phyloP scores from a whole-genome alignment of 225 moss, liverwort and hornwort genomes.

The Sphagnum tenellum region DNA sequence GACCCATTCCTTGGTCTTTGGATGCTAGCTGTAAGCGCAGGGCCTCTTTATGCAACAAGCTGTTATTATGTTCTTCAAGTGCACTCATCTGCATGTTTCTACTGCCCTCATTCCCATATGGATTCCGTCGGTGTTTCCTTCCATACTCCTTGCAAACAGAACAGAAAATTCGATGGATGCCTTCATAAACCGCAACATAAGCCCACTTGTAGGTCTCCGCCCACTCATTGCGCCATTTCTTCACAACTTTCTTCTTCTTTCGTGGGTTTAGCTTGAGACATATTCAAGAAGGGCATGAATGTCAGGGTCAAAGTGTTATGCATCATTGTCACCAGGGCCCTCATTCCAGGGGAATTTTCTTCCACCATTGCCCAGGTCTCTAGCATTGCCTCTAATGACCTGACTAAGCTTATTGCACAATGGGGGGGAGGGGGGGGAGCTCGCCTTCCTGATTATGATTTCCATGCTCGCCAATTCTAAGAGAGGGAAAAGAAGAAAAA shows the following conservation, averaged over 20 bases:
- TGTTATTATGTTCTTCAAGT: slow-evolving; percentile 54
- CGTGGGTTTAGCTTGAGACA: slow-evolving; percentile 47
- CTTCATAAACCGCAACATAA: slow-evolving; percentile 37
- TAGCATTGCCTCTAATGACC: slow-evolving; percentile 21
- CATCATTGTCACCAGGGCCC: slow-evolving; percentile 44
- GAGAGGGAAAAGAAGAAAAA: no score
- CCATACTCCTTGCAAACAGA: slow-evolving; percentile 66
- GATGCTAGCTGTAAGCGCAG: slow-evolving; percentile 53
- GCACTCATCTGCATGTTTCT: slow-evolving; percentile 69
- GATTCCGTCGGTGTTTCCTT: slow-evolving; percentile 53
- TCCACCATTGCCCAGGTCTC: slow-evolving; percentile 56
- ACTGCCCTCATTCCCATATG: slow-evolving; percentile 57
- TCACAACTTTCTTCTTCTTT: slow-evolving; percentile 59
- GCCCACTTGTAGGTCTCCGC: slow-evolving; percentile 65
- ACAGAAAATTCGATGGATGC: slow-evolving; percentile 49
- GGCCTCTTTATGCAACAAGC: slow-evolving; percentile 53
- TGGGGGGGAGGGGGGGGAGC: no score
- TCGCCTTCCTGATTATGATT: no score
- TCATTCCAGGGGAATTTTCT: slow-evolving; percentile 58
- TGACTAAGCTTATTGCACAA: not conserved
- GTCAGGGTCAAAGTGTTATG: slow-evolving; percentile 34
- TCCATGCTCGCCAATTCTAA: no score
- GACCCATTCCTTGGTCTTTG: slow-evolving; percentile 46
- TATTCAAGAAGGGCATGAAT: slow-evolving; percentile 25
- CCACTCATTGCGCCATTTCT: slow-evolving; percentile 64